Conservation (phyloP, 305 asterid species). For the Fraxinus angustifolia region DNA sequence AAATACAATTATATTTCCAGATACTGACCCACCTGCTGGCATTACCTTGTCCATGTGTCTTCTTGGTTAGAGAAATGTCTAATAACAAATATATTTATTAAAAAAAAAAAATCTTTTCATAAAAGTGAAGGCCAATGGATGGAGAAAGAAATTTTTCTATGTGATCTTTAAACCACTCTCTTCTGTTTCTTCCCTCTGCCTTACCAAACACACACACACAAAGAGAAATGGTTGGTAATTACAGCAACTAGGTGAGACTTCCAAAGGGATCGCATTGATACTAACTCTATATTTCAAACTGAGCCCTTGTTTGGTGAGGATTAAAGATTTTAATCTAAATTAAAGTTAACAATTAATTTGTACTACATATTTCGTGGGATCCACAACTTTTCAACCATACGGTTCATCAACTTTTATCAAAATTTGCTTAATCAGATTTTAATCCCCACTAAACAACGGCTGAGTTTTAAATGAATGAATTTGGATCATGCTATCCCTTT, state of each 20-base stretch:
- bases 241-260: constrained; percentile 65
- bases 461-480: not conserved
- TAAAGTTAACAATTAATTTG: too few relatives aligned
- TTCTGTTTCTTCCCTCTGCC: not conserved
- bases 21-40: not conserved
- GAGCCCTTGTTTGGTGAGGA: not conserved
- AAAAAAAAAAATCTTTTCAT: too few relatives aligned
- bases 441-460: not conserved
- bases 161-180: not conserved
- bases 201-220: not conserved
- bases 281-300: not conserved
- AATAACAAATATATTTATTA: not conserved
- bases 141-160: too few relatives aligned
- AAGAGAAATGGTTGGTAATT: not conserved
- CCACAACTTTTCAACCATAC: too few relatives aligned
- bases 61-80: not conserved
- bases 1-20: not conserved
- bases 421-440: too few relatives aligned
- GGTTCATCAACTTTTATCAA: too few relatives aligned
- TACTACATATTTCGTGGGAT: too few relatives aligned
- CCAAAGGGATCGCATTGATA: constrained; percentile 99
- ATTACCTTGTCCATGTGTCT: not conserved
- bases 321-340: too few relatives aligned
- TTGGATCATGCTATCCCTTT: not conserved
- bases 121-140: too few relatives aligned